Percentiles rank a stretch among this genome's conserved stretches.
These are phyloP conservation scores for Saccharum officinarum DNA, from an alignment of 176 grass and related monocot genomes.

Conservation along the genomic window DNA sequence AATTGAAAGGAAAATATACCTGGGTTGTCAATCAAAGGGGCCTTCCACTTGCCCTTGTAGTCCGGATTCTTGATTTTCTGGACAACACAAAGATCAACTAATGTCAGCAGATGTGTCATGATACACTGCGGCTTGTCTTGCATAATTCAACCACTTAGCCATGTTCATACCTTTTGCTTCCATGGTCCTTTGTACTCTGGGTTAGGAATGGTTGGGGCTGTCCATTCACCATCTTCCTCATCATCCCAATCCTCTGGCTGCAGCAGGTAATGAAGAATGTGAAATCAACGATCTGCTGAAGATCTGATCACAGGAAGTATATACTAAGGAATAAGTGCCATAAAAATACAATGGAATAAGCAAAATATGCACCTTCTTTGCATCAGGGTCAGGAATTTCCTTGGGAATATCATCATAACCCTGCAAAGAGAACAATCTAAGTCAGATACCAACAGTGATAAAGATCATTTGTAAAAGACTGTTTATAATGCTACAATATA, in stretches of 20 bases:
- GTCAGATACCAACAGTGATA: not conserved
- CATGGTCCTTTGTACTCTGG: conserved; percentile 91
- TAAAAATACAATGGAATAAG: not conserved
- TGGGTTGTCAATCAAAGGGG: conserved; percentile 78
- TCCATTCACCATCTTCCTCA: conserved; percentile 98
- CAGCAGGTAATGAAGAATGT: not conserved
- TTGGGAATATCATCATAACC: conserved; percentile 85
- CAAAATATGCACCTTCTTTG: conserved; percentile 65
- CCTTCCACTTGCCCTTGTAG: conserved; percentile 81
- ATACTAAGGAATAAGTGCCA: not conserved
- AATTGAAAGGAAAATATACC: conserved; percentile 33
- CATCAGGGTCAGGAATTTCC: conserved; percentile 82
- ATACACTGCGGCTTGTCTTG: not conserved
- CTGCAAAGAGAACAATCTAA: conserved; percentile 37
- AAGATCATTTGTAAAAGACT: not conserved
- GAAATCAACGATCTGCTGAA: not conserved
- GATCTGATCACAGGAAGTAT: not conserved
- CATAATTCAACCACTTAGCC: not conserved
- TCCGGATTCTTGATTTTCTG: conserved; percentile 82
- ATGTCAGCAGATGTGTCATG: not conserved
- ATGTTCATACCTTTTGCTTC: conserved; percentile 74
- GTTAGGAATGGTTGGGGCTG: conserved; percentile 85
- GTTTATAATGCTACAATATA: not conserved
- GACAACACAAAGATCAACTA: not conserved
- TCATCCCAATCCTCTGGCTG: conserved; percentile 98